A percentile compares a stretch with the other conserved stretches of the same genome.
Conservation (phyloP, 768 basidiomycete species). For the Leccinum arenicola region DNA sequence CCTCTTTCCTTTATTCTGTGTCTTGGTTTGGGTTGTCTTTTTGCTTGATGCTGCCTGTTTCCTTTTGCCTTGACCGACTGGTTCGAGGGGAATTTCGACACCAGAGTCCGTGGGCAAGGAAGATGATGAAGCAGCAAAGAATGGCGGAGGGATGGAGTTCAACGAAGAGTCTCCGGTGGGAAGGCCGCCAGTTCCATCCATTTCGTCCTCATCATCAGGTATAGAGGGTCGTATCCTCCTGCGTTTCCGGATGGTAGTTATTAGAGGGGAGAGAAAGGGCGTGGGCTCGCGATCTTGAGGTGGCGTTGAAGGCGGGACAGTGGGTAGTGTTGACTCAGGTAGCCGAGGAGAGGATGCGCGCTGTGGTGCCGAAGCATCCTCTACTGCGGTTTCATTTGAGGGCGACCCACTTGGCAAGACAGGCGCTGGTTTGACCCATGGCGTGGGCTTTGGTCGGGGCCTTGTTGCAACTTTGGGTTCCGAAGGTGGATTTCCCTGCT, state of each 20-base stretch:
- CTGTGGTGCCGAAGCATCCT: conserved; percentile 31
- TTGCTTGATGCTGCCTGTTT: conserved; percentile 13
- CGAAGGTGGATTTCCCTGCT: conserved; percentile 26
- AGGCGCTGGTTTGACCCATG: conserved; percentile 15
- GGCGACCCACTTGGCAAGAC: conserved; percentile 20
- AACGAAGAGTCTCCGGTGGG: not conserved
- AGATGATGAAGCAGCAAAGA: conserved; percentile 48
- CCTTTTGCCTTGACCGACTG: conserved; percentile 11
- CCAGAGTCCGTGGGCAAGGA: conserved; percentile 26
- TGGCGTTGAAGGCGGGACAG: conserved; percentile 24
- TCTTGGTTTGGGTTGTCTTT: conserved; percentile 23
- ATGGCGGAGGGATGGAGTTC: conserved; percentile 38
- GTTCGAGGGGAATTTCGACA: conserved; percentile 23
- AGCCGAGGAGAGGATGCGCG: conserved; percentile 28
- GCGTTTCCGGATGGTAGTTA: conserved; percentile 22
- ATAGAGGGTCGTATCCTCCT: conserved; percentile 18
- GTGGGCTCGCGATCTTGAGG: conserved; percentile 22
- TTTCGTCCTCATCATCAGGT: conserved; percentile 13
- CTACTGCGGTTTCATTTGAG: conserved; percentile 7
- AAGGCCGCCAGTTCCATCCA: conserved; percentile 8
- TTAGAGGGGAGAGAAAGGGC: conserved; percentile 25
- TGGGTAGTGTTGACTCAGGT: conserved; percentile 33
- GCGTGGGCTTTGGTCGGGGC: conserved; percentile 26
- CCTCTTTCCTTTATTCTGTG: conserved; percentile 23
- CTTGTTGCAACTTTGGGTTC: conserved; percentile 29